Percentiles rank a stretch among this genome's conserved stretches.
These are phyloP conservation scores for Elongisporangium senticosum DNA, from an alignment of 352 stramenopile genomes.

Conservation along the genomic window DNA sequence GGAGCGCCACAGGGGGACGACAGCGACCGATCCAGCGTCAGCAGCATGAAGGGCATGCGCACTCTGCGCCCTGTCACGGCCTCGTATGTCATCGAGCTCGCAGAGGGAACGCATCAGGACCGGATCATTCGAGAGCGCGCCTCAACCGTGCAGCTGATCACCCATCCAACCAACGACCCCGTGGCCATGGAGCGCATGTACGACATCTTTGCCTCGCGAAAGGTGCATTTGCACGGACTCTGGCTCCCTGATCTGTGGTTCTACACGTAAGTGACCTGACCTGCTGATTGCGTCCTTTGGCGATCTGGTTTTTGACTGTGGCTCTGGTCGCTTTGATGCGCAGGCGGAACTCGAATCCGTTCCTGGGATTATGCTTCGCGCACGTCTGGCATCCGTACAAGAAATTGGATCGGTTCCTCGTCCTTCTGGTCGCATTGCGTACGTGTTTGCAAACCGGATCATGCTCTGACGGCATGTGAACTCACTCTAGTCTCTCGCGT, in stretches of 20 bases:
- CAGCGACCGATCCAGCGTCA: background rate
- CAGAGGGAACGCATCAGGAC: background rate
- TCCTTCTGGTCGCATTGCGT: constrained; percentile 40
- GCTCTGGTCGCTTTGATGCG: constrained; percentile 2
- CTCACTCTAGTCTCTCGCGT: constrained; percentile 6
- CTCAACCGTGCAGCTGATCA: background rate
- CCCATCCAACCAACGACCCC: background rate
- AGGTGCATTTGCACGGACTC: constrained; percentile 35
- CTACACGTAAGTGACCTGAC: constrained; percentile 43
- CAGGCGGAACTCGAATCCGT: constrained; percentile 54
- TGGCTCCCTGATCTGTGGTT: constrained; percentile 42
- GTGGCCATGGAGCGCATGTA: constrained; percentile 4
- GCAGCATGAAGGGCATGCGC: background rate
- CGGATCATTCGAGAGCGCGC: background rate
- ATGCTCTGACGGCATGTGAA: background rate
- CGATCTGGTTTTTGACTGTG: constrained; percentile 2
- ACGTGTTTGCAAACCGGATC: constrained; percentile 11
- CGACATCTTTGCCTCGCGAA: constrained; percentile 44
- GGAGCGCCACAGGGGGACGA: background rate
- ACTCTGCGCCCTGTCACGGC: background rate
- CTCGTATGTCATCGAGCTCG: background rate
- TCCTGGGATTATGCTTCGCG: constrained; percentile 29
- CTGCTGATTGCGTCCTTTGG: background rate
- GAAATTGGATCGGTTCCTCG: constrained; percentile 35
- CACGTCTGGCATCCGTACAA: constrained; percentile 57